phyloP scores from a whole-genome alignment of 2,329 filamentous ascomycete species.

The Lecanoromycetidae sp. region DNA sequence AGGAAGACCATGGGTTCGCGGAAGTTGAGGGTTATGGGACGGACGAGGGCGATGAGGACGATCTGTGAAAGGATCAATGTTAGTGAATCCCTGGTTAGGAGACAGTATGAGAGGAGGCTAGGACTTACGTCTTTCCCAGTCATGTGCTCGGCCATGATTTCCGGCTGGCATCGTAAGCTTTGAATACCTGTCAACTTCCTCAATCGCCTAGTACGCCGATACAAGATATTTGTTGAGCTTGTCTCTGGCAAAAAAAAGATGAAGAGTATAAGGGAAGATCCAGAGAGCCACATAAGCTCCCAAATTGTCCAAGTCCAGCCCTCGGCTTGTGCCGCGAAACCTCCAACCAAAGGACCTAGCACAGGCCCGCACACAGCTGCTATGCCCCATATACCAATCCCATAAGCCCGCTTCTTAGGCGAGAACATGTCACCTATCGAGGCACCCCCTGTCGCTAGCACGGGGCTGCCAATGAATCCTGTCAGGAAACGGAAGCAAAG shows the following conservation, averaged over 20 bases:
- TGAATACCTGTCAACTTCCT: constrained; percentile 30
- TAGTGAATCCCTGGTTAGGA: not conserved
- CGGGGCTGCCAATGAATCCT: constrained; percentile 38
- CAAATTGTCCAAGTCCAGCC: constrained; percentile 20
- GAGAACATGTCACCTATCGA: constrained; percentile 34
- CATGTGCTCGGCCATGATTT: constrained; percentile 28
- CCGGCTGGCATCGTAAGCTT: constrained; percentile 30
- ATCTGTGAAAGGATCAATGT: constrained; percentile 2
- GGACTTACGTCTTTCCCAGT: constrained; percentile 27
- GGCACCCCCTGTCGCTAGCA: constrained; percentile 35
- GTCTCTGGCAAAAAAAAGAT: constrained; percentile 32
- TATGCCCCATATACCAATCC: constrained; percentile 31
- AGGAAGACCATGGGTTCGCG: constrained; percentile 31
- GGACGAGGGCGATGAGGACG: constrained; percentile 30
- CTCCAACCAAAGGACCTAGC: constrained; percentile 32
- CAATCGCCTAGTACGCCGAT: constrained; percentile 30
- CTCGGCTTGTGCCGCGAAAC: constrained; percentile 29
- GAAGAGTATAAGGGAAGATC: constrained; percentile 28
- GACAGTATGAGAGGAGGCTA: not conserved
- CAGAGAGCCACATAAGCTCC: constrained; percentile 23
- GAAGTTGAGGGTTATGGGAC: constrained; percentile 33
- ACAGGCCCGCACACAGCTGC: constrained; percentile 32
- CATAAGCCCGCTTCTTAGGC: constrained; percentile 29
- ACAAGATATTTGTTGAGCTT: constrained; percentile 30
- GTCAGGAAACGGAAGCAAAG: constrained; percentile 42